Evolutionary conservation across 2,329 filamentous ascomycete genomes (phyloP), one percentile per base, ranked within the genome.

Genomic region (Pseudocercospora eumusae): DNA sequence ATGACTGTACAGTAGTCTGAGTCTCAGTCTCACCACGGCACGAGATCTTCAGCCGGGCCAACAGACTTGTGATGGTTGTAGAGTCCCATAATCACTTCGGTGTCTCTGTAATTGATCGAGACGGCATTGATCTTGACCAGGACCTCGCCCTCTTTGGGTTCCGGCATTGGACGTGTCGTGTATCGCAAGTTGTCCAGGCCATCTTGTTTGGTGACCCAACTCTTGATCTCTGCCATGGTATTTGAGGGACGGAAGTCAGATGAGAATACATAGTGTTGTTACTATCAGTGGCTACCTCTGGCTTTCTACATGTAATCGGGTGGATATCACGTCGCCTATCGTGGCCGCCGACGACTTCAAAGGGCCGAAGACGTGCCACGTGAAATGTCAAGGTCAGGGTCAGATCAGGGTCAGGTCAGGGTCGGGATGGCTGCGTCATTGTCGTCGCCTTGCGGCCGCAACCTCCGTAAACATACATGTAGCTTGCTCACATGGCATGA

Each of bases 41-140:
- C 84, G 11, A 90, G 69, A 59, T 79, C 62, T 57, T 75, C 57
- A 57, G 73, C 64, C 62, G 76, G 70, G 40, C 72, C 75, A 50
- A 85, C 76, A 3, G 81, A 80, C 67, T 82, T 81, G 77, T 90
- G 86, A 74, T 90, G 86, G 71, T 80, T 85, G 77, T 90, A 91
- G 11, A 85, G 78, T 28, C 88, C 88, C 78, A 83, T 86, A 70
- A 80, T 80, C 20, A 90, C 88, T 71, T 80, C 78, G 18, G 80
- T 80, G 65, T 85, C 82, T 45, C 82, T 77, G 68, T 82, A 84
- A 67, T 84, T 84, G 54, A 84, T 73, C 4, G 81, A 81, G 0
- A 84, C 82, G n/a, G 81, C 75, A 55, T 77, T 75, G 28, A 84
- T 76, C 69, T 82, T 79, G 13, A 84, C 80, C 21, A 84, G 72